These are phyloP conservation scores for Penicillium fuscoglaucum DNA, from an alignment of 2,329 filamentous ascomycete genomes.

Conservation along the genomic window DNA sequence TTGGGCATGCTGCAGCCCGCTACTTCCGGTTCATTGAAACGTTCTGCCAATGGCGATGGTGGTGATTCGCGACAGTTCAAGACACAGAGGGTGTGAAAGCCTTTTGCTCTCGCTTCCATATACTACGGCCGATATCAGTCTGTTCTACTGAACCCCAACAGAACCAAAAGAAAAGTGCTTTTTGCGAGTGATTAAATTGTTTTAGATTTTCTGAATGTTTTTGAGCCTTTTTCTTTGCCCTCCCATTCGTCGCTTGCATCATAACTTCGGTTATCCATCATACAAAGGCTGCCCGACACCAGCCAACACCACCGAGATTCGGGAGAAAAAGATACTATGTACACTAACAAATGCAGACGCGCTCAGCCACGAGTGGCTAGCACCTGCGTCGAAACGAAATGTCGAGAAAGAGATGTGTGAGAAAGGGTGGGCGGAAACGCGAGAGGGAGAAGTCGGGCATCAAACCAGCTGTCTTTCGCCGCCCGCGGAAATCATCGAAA, in stretches of 20 bases:
- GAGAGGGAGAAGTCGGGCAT: slow-evolving; percentile 13
- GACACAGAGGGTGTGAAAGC: slow-evolving; percentile 24
- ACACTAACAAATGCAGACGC: slow-evolving; percentile 37
- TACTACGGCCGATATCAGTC: background rate
- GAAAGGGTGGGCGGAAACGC: slow-evolving; percentile 6
- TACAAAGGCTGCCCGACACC: slow-evolving; percentile 22
- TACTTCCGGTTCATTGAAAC: slow-evolving; percentile 30
- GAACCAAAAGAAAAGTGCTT: slow-evolving; percentile 16
- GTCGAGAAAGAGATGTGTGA: slow-evolving; percentile 11
- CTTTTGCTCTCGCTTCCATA: background rate
- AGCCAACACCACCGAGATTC: slow-evolving; percentile 16
- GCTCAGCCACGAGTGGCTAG: slow-evolving; percentile 7
- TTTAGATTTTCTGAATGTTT: slow-evolving; percentile 36
- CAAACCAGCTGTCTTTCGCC: slow-evolving; percentile 19
- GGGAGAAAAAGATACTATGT: slow-evolving; percentile 35
- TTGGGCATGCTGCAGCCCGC: slow-evolving; percentile 41
- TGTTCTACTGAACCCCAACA: slow-evolving; percentile 11
- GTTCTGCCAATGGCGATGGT: slow-evolving; percentile 27
- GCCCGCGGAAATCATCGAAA: slow-evolving; percentile 25
- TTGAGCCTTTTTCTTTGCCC: slow-evolving; percentile 20
- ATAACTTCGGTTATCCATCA: slow-evolving; percentile 42
- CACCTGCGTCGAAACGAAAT: slow-evolving; percentile 16
- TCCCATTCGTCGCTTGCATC: slow-evolving; percentile 37
- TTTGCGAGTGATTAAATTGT: slow-evolving; percentile 30
- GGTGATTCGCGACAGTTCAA: slow-evolving; percentile 33